Percentiles rank a stretch among this genome's conserved stretches.
Conservation (phyloP, 2,329 filamentous ascomycete genomes). For the Grosmannia serpens region DNA sequence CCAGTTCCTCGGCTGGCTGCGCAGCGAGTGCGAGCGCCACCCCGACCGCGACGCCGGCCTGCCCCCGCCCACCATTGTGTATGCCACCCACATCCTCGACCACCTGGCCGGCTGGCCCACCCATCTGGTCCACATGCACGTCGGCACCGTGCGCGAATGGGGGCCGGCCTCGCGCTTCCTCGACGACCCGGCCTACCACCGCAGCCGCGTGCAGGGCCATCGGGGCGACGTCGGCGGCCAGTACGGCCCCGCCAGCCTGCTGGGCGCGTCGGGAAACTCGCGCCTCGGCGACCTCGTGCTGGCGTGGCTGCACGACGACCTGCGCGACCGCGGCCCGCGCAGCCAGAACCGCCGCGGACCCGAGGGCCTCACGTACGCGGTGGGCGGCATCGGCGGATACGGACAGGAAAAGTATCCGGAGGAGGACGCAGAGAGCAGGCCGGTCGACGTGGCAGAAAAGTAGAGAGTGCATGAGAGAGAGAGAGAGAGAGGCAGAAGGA, state of each 20-base stretch:
- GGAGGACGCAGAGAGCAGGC: slow-evolving; percentile 2
- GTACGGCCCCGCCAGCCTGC: background rate
- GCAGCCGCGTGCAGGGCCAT: slow-evolving; percentile 1
- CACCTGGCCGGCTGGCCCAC: slow-evolving; percentile 92
- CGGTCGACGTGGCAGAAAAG: background rate
- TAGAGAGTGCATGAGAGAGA: background rate
- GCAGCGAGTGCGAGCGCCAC: slow-evolving; percentile 70
- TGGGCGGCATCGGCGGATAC: slow-evolving; percentile 43
- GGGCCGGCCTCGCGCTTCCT: slow-evolving; percentile 63
- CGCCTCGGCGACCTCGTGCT: slow-evolving; percentile 79
- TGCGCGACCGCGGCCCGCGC: slow-evolving; percentile 67
- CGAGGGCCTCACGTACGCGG: slow-evolving; percentile 54
- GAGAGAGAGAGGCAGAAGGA: background rate
- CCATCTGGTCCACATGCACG: slow-evolving; percentile 89
- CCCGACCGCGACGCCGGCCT: slow-evolving; percentile 29
- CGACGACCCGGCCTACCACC: slow-evolving; percentile 11
- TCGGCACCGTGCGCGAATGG: slow-evolving; percentile 81
- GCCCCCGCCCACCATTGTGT: slow-evolving; percentile 65
- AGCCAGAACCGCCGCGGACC: slow-evolving; percentile 41
- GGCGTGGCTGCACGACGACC: slow-evolving; percentile 72
- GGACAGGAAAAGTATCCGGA: slow-evolving; percentile 32
- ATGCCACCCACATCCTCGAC: slow-evolving; percentile 94
- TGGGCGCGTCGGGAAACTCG: slow-evolving; percentile 55
- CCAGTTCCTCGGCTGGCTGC: slow-evolving; percentile 78
- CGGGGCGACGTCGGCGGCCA: slow-evolving; percentile 11